Evolutionary conservation across 2,329 filamentous ascomycete genomes (phyloP).

Genomic region (Plenodomus biglobosus): DNA sequence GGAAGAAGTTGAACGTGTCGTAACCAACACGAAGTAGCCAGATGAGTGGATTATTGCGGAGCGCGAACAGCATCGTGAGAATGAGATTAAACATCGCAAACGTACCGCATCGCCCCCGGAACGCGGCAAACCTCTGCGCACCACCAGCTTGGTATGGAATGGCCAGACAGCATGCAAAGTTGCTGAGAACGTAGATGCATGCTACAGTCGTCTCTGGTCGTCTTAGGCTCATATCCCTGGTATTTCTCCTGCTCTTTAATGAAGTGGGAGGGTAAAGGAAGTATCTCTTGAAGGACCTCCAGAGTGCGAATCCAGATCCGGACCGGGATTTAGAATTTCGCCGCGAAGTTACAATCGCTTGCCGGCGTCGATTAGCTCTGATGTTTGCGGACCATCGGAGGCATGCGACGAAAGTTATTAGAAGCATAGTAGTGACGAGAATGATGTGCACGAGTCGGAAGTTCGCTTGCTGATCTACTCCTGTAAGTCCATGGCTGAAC

Average conservation of each 20-base stretch:
- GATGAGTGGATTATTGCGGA: slow-evolving; percentile 75
- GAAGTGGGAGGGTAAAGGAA: slow-evolving; percentile 47
- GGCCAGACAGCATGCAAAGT: slow-evolving; percentile 44
- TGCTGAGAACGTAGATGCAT: slow-evolving; percentile 44
- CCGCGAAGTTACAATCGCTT: slow-evolving; percentile 7
- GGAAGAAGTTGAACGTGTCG: slow-evolving; percentile 75
- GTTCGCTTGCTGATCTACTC: slow-evolving; percentile 49
- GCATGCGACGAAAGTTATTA: slow-evolving; percentile 4
- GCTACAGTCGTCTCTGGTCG: slow-evolving; percentile 47
- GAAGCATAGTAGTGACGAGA: slow-evolving; percentile 11
- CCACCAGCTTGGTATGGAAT: slow-evolving; percentile 65
- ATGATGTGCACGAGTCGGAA: slow-evolving; percentile 37
- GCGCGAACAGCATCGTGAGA: slow-evolving; percentile 69
- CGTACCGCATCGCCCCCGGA: slow-evolving; percentile 67
- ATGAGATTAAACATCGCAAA: slow-evolving; percentile 73
- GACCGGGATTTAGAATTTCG: slow-evolving; percentile 15
- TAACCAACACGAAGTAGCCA: slow-evolving; percentile 68
- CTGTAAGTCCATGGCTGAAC: slow-evolving; percentile 46
- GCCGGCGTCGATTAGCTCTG: slow-evolving; percentile 12
- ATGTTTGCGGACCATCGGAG: slow-evolving; percentile 7
- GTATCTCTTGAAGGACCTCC: slow-evolving; percentile 42
- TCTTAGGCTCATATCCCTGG: slow-evolving; percentile 25
- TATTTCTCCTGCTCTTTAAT: neutral
- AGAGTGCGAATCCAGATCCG: slow-evolving; percentile 7
- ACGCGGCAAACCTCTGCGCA: slow-evolving; percentile 64